phyloP scores from a whole-genome alignment of 1,139 yeast genomes.

The Scheffersomyces cryptocercus region DNA sequence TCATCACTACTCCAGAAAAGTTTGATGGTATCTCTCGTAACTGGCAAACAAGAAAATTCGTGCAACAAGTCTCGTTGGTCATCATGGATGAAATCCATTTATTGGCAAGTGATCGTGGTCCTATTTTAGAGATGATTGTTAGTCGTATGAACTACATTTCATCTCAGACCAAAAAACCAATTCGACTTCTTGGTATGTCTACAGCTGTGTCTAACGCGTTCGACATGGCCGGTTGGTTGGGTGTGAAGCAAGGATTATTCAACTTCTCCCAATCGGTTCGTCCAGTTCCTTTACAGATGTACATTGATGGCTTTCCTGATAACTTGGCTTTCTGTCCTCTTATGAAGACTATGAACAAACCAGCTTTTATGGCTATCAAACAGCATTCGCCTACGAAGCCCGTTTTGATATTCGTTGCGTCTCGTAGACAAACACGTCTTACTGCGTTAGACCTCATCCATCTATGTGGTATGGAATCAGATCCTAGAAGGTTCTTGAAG shows the following conservation, averaged over 20 bases:
- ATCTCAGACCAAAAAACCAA: slow-evolving; percentile 70
- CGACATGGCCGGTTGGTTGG: slow-evolving; percentile 98
- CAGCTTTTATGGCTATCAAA: slow-evolving; percentile 94
- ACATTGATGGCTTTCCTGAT: slow-evolving; percentile 96
- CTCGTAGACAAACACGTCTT: slow-evolving; percentile 93
- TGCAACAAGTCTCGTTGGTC: slow-evolving; percentile 84
- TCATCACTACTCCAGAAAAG: slow-evolving; percentile 96
- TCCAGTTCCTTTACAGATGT: slow-evolving; percentile 97
- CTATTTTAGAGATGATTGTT: slow-evolving; percentile 96
- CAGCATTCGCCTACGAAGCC: slow-evolving; percentile 95
- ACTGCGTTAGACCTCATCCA: slow-evolving; percentile 94
- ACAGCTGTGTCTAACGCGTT: slow-evolving; percentile 97
- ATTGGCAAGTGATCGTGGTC: slow-evolving; percentile 97
- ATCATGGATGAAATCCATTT: slow-evolving; percentile 98
- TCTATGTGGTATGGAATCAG: slow-evolving; percentile 90
- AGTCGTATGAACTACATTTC: slow-evolving; percentile 95
- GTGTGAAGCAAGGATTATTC: slow-evolving; percentile 84
- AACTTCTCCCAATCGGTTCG: slow-evolving; percentile 95
- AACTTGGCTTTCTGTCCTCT: slow-evolving; percentile 91
- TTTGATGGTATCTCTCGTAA: slow-evolving; percentile 98
- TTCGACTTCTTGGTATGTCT: slow-evolving; percentile 88
- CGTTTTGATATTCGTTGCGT: slow-evolving; percentile 91
- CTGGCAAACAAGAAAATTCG: slow-evolving; percentile 95
- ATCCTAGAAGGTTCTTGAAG: slow-evolving; percentile 82
- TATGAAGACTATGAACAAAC: slow-evolving; percentile 98